Base-by-base conservation (phyloP, 2,329 filamentous ascomycete species). In the Trichoderma simmonsii region DNA sequence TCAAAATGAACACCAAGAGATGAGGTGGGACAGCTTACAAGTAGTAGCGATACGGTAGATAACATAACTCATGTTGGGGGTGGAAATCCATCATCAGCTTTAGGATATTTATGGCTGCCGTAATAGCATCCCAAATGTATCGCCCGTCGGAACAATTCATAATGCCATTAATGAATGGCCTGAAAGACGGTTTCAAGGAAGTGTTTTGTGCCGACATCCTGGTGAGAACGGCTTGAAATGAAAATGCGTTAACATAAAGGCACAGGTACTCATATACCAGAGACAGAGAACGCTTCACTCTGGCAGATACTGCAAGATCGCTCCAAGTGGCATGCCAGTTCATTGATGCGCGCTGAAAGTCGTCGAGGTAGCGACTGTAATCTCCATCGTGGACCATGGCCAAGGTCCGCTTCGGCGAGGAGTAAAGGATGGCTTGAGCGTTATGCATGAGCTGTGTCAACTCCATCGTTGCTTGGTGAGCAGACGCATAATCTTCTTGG, bases 391-490 rank as follows among this genome's bases (percentile, higher is more conserved):
- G 56, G 28, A 48, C 65, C 8, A 68, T 60, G 1, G 65, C 56
- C 14, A 68, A 30, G 3, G 65, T 68, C 18, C 65, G 54, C 14
- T 68, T 60, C 7, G 54, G 65, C 12, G 65, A 68, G 21, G 65
- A 36, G 12, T 68, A 68, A 18, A 68, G 65, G n/a, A 68, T 57
- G 12, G 34, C 51, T 32, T 68, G 65, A 11, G 28, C 65, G n/a
- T 68, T 68, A 21, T 68, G 54, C 54, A 68, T 59, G n/a, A 68
- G 32, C 14, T 68, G 65, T n/a, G 36, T 68, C 4, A 68, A n/a
- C 36, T 68, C 65, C 54, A 68, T 59, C 4, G 54, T 60, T 32
- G 65, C 54, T 26, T 68, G 65, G 34, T 60, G 56, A 11, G 57
- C 54, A 36, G 54, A 60, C 5, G 65, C 65, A 57, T 60, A 68